A percentile compares a stretch with the other conserved stretches of the same genome.
Conservation (phyloP, 768 basidiomycete species). For the Mrakia frigida region DNA sequence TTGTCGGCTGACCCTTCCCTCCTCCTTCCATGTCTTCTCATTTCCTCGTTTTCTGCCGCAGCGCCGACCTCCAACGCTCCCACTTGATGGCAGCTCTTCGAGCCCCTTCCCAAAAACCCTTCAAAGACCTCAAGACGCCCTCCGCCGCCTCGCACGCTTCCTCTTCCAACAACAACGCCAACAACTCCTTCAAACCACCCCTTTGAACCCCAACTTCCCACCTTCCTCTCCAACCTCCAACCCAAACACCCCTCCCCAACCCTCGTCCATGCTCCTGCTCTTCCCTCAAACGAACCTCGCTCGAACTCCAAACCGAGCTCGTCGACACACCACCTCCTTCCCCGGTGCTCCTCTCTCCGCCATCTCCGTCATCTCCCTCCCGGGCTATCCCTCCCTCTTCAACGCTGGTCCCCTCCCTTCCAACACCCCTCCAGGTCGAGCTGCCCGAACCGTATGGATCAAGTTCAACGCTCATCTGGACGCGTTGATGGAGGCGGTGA, state of each 20-base stretch:
- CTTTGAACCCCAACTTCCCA: neutral
- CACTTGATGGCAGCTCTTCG: constrained; percentile 1
- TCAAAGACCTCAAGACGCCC: constrained; percentile 13
- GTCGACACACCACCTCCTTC: constrained; percentile 5
- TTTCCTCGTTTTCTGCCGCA: too few species aligned
- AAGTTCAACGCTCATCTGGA: constrained; percentile 92
- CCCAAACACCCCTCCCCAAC: constrained; percentile 46
- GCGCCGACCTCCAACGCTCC: neutral
- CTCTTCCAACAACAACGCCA: neutral
- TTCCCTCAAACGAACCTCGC: neutral
- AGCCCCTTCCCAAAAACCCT: neutral
- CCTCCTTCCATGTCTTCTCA: neutral
- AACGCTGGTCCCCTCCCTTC: constrained; percentile 66
- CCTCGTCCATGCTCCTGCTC: neutral
- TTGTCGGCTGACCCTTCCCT: neutral
- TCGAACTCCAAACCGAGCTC: neutral
- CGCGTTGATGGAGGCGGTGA: constrained; percentile 67
- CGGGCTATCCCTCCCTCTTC: constrained; percentile 78
- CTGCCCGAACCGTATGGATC: constrained; percentile 69
- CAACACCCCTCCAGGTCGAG: constrained; percentile 71
- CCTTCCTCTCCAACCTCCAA: neutral
- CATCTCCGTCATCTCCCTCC: constrained; percentile 32
- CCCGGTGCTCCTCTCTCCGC: too few species aligned
- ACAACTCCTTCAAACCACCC: too few species aligned
- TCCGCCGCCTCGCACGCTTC: neutral